These are phyloP conservation scores for Phytopythium delawarense DNA, from an alignment of 352 stramenopile genomes.

Conservation along the genomic window DNA sequence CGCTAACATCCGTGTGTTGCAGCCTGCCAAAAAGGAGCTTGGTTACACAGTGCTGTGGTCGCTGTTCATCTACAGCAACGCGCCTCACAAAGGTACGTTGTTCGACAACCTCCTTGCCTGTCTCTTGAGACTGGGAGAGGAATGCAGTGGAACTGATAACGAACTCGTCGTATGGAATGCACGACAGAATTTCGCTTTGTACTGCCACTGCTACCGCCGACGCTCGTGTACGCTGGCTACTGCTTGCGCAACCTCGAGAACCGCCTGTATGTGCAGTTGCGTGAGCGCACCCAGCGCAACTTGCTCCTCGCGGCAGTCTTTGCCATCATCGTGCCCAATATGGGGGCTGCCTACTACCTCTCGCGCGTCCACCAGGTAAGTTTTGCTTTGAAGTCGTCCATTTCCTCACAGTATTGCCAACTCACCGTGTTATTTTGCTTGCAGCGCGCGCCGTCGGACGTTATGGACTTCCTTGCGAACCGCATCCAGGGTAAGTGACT, in stretches of 20 bases:
- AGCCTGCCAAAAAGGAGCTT: conserved; percentile 65
- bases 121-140: not conserved
- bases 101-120: not conserved
- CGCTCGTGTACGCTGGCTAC: conserved; percentile 74
- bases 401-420: not conserved
- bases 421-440: conserved; percentile 1
- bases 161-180: not conserved
- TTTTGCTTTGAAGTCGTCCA: not conserved
- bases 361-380: conserved; percentile 41
- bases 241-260: conserved; percentile 69
- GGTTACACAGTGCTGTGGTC: conserved; percentile 60
- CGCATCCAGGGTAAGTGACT: conserved; percentile 38
- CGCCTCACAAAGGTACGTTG: conserved; percentile 69
- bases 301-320: conserved; percentile 46
- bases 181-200: conserved; percentile 79
- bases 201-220: conserved; percentile 66
- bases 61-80: conserved; percentile 75
- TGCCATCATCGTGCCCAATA: conserved; percentile 58
- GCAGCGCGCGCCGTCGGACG: conserved; percentile 62
- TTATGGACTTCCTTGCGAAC: conserved; percentile 77
- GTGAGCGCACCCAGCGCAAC: conserved; percentile 47
- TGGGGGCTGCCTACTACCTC: conserved; percentile 63
- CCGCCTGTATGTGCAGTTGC: conserved; percentile 51
- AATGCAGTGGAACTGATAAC: not conserved
- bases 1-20: not conserved